Conservation (phyloP, 306 rosid species). For the Hylodesmum podocarpum region DNA sequence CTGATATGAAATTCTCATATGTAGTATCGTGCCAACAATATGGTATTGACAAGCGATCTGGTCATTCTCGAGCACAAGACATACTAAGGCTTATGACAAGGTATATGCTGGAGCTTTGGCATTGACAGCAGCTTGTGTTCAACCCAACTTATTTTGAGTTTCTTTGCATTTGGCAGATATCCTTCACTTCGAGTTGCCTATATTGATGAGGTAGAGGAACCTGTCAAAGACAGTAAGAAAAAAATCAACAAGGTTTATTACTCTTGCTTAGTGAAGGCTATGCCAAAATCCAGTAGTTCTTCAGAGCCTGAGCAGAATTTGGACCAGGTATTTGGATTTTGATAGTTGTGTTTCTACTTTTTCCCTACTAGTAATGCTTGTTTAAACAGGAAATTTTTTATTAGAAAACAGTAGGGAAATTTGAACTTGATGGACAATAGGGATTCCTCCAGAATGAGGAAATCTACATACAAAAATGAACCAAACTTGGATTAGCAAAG, state of each 20-base stretch:
- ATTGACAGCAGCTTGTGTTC: neutral
- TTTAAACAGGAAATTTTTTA: neutral
- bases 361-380: neutral
- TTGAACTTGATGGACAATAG: neutral
- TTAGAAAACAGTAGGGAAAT: conserved; percentile 5
- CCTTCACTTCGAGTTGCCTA: conserved; percentile 98
- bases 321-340: conserved; percentile 70
- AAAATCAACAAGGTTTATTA: conserved; percentile 81
- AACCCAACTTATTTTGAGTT: neutral
- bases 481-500: neutral
- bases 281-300: conserved; percentile 77
- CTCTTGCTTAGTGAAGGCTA: conserved; percentile 92
- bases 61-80: conserved; percentile 77
- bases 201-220: conserved; percentile 91
- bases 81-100: conserved; percentile 87
- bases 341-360: neutral
- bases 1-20: conserved; percentile 95
- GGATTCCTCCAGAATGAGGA: neutral
- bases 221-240: conserved; percentile 67
- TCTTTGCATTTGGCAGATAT: conserved; percentile 52
- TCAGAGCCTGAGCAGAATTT: conserved; percentile 81
- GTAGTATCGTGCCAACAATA: conserved; percentile 95
- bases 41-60: conserved; percentile 92
- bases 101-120: conserved; percentile 43
- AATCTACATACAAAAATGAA: neutral